Evolutionary conservation across 768 basidiomycete species (phyloP), one percentile per base, ranked within the genome.

Genomic region (Psilocybe tampanensis): DNA sequence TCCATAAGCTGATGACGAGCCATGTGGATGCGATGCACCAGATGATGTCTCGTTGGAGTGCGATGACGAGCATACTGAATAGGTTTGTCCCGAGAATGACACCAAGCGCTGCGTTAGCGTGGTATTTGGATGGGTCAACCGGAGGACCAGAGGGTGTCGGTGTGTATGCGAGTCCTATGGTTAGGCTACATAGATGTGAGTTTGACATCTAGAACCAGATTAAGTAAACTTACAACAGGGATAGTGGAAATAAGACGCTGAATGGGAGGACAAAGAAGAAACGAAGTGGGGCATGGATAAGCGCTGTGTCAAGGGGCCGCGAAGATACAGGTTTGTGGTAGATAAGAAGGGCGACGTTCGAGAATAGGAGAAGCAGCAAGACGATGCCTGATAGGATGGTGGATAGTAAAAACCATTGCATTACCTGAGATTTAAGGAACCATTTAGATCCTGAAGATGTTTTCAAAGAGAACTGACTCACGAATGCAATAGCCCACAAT

Each of bases 201-300:
- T n/a, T 39, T 3, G 36, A 39, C 15, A n/a, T 15, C 15, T 13
- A n/a, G 3, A 8, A n/a, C 4, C 36, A n/a, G 36, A 39, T 13
- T 15, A 33, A 33, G 53, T 3, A 19, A 15, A 13, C 85, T 73
- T 55, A 90, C 84, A 77, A 89, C 47, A 83, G 84, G 64, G 69
- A 80, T 53, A 80, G 65, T 0, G 82, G 79, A 58, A 92, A 86
- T 55, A 89, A 72, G 33, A 89, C 73, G 3, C 71, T 72, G 23
- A 88, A 68, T 2, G 84, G 82, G 2, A 87, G 67, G 24, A 80
- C 70, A 39, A 82, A 69, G 68, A 89, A 89, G 57, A 93, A 86
- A 2, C 91, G 80, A 52, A 96, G 76, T 0, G 95, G 95, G 0
- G 91, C 90, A 63, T 97, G 95, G 54, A 97, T 91, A 61, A 95